A percentile compares a stretch with the other conserved stretches of the same genome.
Conservation (phyloP, 176 grass and related monocot genomes). For the sorghum (Sorghum bicolor) region DNA sequence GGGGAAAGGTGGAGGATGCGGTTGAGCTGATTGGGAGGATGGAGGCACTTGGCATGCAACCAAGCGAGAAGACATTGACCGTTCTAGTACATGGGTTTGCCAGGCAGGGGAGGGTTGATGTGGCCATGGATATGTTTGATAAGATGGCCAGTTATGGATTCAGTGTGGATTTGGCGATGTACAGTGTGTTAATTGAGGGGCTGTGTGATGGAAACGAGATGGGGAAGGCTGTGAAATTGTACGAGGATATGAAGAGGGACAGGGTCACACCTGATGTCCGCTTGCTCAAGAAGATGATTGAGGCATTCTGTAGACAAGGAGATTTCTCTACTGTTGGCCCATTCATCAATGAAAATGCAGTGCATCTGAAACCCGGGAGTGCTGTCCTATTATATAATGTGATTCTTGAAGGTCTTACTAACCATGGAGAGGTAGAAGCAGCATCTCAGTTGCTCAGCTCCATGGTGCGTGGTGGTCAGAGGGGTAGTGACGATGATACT, state of each 20-base stretch:
- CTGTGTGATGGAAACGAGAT: constrained; percentile 53
- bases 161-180: constrained; percentile 55
- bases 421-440: constrained; percentile 48
- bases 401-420: constrained; percentile 63
- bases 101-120: constrained; percentile 55
- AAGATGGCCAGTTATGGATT: constrained; percentile 63
- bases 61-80: constrained; percentile 57
- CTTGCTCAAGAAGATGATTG: constrained; percentile 56
- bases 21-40: constrained; percentile 62
- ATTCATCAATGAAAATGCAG: constrained; percentile 54
- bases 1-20: constrained; percentile 54
- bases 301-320: constrained; percentile 41
- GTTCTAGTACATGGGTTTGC: constrained; percentile 63
- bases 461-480: constrained; percentile 33
- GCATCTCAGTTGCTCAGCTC: constrained; percentile 50
- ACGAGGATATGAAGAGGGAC: constrained; percentile 64
- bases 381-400: constrained; percentile 53
- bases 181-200: constrained; percentile 64
- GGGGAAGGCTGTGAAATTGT: constrained; percentile 36
- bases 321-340: constrained; percentile 26
- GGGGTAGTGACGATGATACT: constrained; percentile 13
- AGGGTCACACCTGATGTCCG: constrained; percentile 44
- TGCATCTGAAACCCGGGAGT: constrained; percentile 26
- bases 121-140: constrained; percentile 60
- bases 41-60: constrained; percentile 43